These are phyloP conservation scores for Lasiosphaeria hispida DNA, from an alignment of 495 filamentous ascomycete species.

Conservation along the genomic window DNA sequence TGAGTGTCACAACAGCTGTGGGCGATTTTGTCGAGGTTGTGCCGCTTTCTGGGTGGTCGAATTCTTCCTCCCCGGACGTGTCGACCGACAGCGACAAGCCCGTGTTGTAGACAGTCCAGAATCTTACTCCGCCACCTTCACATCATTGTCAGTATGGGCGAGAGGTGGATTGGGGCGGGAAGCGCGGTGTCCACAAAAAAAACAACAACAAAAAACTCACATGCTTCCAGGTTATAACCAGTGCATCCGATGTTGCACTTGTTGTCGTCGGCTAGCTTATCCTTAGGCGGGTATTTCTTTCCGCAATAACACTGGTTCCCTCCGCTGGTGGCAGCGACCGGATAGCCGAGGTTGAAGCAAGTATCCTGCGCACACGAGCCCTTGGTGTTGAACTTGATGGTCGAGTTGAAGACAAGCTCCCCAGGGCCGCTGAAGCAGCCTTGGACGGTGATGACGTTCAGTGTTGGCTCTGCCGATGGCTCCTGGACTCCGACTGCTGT, in stretches of 20 bases:
- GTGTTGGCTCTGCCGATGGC: conserved; percentile 1
- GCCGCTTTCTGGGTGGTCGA: neutral
- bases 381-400: conserved; percentile 15
- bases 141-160: conserved; percentile 3
- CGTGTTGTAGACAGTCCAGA: conserved; percentile 51
- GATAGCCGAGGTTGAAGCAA: conserved; percentile 16
- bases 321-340: conserved; percentile 16
- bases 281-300: conserved; percentile 50
- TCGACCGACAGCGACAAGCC: conserved; percentile 35
- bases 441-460: conserved; percentile 13
- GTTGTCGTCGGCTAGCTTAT: conserved; percentile 43
- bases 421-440: conserved; percentile 35
- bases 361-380: conserved; percentile 14
- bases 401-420: conserved; percentile 17
- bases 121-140: conserved; percentile 52
- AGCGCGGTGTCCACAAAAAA: conserved; percentile 8
- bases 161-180: neutral
- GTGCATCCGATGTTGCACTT: conserved; percentile 57
- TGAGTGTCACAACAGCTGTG: conserved; percentile 3
- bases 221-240: conserved; percentile 52
- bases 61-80: neutral
- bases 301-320: conserved; percentile 61
- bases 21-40: conserved; percentile 2
- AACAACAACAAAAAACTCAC: conserved; percentile 48
- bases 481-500: conserved; percentile 10